Conservation (phyloP, 2,329 filamentous ascomycete genomes). For the Microsporum audouinii region DNA sequence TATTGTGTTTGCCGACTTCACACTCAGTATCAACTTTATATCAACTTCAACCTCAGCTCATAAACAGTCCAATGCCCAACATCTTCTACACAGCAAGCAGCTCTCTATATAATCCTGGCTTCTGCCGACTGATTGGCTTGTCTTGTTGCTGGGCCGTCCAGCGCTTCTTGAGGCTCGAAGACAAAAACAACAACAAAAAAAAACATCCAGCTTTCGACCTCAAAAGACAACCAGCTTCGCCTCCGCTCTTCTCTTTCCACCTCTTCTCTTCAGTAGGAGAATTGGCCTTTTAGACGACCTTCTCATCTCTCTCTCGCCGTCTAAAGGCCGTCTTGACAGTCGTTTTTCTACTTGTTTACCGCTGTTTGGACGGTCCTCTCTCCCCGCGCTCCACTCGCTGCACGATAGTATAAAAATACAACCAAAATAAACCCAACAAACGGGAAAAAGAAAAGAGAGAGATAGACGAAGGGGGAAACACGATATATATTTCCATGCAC, state of each 20-base stretch:
- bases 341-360: background rate
- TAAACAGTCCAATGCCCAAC: background rate
- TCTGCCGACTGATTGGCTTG: background rate
- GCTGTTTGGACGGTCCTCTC: background rate
- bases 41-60: background rate
- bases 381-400: background rate
- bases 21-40: background rate
- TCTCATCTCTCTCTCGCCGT: background rate
- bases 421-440: background rate
- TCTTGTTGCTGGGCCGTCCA: background rate
- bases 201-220: background rate
- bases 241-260: background rate
- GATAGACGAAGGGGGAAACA: background rate
- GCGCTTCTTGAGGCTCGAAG: background rate
- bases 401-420: background rate
- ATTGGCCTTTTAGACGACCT: background rate
- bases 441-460: background rate
- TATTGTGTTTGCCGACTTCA: no score
- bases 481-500: background rate
- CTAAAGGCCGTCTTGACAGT: background rate
- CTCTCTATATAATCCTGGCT: background rate
- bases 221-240: background rate
- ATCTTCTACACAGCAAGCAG: background rate
- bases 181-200: background rate
- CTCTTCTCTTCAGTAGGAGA: background rate